Percentiles rank a stretch among this genome's conserved stretches.
Conservation (phyloP, 331 rosid genomes). For the Quercus phellos region DNA sequence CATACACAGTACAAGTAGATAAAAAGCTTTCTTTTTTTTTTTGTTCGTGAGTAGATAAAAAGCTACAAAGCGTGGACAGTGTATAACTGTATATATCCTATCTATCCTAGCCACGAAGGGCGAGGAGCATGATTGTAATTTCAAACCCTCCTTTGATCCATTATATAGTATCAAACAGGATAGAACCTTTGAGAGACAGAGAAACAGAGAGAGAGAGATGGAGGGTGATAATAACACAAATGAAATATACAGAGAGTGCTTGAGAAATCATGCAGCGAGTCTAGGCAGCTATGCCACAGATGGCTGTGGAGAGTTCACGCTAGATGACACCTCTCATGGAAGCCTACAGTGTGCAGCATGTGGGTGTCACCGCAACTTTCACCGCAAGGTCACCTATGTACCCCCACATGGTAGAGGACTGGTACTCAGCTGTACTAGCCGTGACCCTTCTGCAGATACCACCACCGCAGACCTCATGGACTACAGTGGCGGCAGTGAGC, state of each 20-base stretch:
- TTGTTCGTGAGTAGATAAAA: background rate
- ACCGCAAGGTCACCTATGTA: constrained; percentile 50
- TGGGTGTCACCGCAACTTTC: constrained; percentile 93
- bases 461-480: constrained; percentile 29
- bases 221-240: constrained; percentile 26
- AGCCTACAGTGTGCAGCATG: constrained; percentile 71
- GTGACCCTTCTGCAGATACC: constrained; percentile 24
- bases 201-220: constrained; percentile 3
- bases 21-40: too few species aligned
- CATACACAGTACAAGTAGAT: background rate
- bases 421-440: constrained; percentile 19
- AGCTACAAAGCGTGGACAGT: constrained; percentile 26
- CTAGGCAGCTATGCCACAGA: constrained; percentile 94
- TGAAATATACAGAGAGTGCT: constrained; percentile 58
- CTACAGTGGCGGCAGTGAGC: constrained; percentile 21
- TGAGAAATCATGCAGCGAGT: constrained; percentile 89
- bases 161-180: background rate
- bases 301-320: constrained; percentile 84
- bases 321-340: constrained; percentile 34
- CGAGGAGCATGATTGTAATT: constrained; percentile 33
- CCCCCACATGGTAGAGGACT: background rate
- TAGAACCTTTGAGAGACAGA: background rate
- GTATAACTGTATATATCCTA: background rate
- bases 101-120: constrained; percentile 13
- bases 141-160: background rate